These are phyloP conservation scores for Centella asiatica DNA, from an alignment of 129 eudicot species.

Conservation along the genomic window DNA sequence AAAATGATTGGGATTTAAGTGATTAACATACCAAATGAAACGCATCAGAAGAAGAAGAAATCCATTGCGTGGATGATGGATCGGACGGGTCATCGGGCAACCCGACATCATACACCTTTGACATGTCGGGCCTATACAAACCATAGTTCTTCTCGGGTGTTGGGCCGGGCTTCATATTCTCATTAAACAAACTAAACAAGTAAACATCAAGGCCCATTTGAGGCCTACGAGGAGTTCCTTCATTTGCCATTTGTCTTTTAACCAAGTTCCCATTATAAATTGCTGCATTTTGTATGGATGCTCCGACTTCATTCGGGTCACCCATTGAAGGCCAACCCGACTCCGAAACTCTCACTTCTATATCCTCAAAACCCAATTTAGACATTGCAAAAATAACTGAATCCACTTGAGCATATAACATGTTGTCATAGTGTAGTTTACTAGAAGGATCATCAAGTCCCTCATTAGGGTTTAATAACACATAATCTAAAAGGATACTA, in stretches of 20 bases:
- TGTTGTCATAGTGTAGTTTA: conserved; percentile 68
- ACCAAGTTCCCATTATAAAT: conserved; percentile 59
- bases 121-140: conserved; percentile 66
- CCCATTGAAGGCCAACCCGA: conserved; percentile 96
- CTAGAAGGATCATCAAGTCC: conserved; percentile 80
- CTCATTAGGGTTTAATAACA: conserved; percentile 57
- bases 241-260: conserved; percentile 48
- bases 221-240: conserved; percentile 91
- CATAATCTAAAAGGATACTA: conserved; percentile 56
- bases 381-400: conserved; percentile 79
- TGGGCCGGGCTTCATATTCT: conserved; percentile 93
- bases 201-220: conserved; percentile 63
- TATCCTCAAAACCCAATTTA: conserved; percentile 56
- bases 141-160: conserved; percentile 86
- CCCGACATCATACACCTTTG: conserved; percentile 76
- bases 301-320: conserved; percentile 60
- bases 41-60: conserved; percentile 46
- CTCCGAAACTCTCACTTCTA: conserved; percentile 82
- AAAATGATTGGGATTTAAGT: too few relatives aligned
- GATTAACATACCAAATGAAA: too few relatives aligned
- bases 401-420: conserved; percentile 93
- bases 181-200: conserved; percentile 79
- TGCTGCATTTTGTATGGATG: conserved; percentile 61
- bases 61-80: conserved; percentile 29
- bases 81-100: conserved; percentile 26